These are phyloP conservation scores for Trametes villosa DNA, from an alignment of 768 basidiomycete genomes.

Conservation along the genomic window DNA sequence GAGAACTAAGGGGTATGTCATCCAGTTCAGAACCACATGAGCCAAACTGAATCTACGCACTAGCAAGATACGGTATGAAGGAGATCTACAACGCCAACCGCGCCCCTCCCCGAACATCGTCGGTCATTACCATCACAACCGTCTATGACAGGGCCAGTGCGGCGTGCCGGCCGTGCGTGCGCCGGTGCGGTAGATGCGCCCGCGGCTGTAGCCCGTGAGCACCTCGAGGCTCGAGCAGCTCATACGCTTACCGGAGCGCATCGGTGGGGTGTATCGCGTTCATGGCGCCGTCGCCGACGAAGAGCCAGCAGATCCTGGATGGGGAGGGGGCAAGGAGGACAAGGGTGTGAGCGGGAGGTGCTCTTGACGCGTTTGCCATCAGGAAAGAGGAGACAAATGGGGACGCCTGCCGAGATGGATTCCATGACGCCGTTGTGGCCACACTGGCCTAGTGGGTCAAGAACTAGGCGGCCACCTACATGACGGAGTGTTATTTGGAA, in stretches of 20 bases:
- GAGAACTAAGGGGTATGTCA: too few relatives aligned
- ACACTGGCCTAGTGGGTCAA: conserved; percentile 20
- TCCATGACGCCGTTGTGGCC: conserved; percentile 28
- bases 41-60: too few relatives aligned
- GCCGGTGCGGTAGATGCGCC: conserved; percentile 24
- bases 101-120: too few relatives aligned
- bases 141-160: too few relatives aligned
- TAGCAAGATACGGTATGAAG: too few relatives aligned
- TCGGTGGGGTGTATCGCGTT: conserved; percentile 29
- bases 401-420: conserved; percentile 23
- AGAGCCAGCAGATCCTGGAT: conserved; percentile 35
- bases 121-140: too few relatives aligned
- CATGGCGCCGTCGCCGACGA: conserved; percentile 28
- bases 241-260: conserved; percentile 31
- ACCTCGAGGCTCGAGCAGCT: conserved; percentile 35
- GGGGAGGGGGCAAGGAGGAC: not conserved
- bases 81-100: too few relatives aligned
- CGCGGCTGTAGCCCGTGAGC: conserved; percentile 21
- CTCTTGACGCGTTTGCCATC: not conserved
- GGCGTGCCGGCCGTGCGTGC: conserved; percentile 14
- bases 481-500: not conserved
- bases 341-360: not conserved
- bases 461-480: conserved; percentile 22
- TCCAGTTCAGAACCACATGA: too few relatives aligned
- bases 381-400: conserved; percentile 21